Evolutionary conservation across 305 asterid species (phyloP).

Genomic region (Solanum hybrid): DNA sequence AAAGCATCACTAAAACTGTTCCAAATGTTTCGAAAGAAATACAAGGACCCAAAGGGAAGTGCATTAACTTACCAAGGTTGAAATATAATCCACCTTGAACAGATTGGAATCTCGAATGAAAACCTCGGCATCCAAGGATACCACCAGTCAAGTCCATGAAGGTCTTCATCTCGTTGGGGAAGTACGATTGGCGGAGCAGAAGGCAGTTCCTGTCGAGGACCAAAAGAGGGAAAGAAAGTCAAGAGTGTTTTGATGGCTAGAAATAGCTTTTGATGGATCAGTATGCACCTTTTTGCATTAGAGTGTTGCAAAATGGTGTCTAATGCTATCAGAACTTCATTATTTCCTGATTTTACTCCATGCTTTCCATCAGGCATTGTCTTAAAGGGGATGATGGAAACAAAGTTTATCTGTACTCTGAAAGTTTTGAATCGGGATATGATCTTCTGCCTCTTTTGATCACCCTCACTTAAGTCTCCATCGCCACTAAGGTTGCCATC

Average conservation of each 20-base stretch:
- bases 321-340: background rate
- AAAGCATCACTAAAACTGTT: background rate
- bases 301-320: slow-evolving; percentile 2
- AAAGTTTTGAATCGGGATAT: slow-evolving; percentile 3
- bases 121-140: slow-evolving; percentile 32
- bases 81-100: slow-evolving; percentile 30
- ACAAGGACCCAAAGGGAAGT: background rate
- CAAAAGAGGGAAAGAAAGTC: background rate
- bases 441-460: slow-evolving; percentile 12
- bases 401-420: background rate
- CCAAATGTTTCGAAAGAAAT: background rate
- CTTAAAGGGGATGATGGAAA: background rate
- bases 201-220: slow-evolving; percentile 20
- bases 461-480: background rate
- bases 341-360: background rate
- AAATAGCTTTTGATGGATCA: background rate
- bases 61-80: slow-evolving; percentile 22
- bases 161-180: slow-evolving; percentile 21
- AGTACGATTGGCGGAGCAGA: slow-evolving; percentile 25
- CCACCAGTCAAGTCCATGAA: slow-evolving; percentile 32
- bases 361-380: background rate
- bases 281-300: slow-evolving; percentile 1
- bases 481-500: background rate
- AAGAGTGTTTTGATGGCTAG: background rate
- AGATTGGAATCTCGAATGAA: slow-evolving; percentile 24